A percentile compares a stretch with the other conserved stretches of the same genome.
Evolutionary conservation across 305 asterid genomes (phyloP).

Genomic region (Plantago lanceolata): DNA sequence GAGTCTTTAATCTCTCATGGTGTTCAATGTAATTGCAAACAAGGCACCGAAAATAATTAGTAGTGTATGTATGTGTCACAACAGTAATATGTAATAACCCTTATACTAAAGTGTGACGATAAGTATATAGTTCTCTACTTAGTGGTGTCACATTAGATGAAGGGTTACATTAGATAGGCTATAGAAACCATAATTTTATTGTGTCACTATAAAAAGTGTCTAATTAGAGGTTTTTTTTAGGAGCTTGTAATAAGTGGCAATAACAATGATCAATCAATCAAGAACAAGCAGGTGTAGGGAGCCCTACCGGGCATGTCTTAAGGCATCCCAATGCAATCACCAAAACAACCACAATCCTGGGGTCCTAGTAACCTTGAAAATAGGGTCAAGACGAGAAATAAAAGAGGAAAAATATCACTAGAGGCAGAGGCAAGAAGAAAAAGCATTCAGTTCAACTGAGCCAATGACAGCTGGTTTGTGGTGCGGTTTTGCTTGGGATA

Average conservation of each 20-base stretch:
- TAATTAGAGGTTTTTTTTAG: no score
- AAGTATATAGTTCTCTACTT: no score
- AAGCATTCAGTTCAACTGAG: slow-evolving; percentile 39
- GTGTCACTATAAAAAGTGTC: no score
- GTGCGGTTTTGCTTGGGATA: background rate
- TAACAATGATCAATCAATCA: background rate
- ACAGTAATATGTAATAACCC: no score
- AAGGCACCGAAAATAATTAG: no score
- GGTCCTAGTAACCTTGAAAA: slow-evolving; percentile 33
- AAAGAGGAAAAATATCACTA: background rate
- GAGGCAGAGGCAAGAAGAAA: background rate
- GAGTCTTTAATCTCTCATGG: no score
- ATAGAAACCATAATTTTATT: no score
- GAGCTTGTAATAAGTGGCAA: background rate
- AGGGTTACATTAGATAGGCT: no score
- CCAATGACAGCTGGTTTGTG: background rate
- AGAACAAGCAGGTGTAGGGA: slow-evolving; percentile 6
- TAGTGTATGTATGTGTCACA: no score
- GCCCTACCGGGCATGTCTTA: slow-evolving; percentile 31
- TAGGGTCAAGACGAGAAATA: slow-evolving; percentile 29
- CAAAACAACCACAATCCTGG: slow-evolving; percentile 38
- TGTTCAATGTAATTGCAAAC: no score
- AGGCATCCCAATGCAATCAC: slow-evolving; percentile 41
- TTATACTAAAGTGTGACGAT: no score
- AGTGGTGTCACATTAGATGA: no score